Percentiles rank a stretch among this genome's conserved stretches.
These are phyloP conservation scores for Colletotrichum liriopes DNA, from an alignment of 2,329 filamentous ascomycete genomes.

Conservation along the genomic window DNA sequence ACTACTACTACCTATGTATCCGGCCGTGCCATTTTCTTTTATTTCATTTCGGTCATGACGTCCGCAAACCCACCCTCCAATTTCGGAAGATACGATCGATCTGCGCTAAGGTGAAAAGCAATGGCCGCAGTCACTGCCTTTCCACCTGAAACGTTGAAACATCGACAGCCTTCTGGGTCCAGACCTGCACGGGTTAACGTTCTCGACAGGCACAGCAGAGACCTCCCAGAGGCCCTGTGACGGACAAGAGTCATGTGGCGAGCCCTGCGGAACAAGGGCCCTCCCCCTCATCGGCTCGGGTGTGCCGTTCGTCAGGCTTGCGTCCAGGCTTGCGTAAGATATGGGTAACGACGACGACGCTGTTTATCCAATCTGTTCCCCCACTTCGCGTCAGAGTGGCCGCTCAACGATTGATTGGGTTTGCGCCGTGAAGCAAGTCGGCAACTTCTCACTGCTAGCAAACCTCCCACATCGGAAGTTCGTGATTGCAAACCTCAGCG, in stretches of 20 bases:
- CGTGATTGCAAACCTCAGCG: background rate
- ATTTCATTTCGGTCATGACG: constrained; percentile 41
- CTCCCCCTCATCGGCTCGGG: constrained; percentile 30
- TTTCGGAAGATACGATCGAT: constrained; percentile 43
- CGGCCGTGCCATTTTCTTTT: constrained; percentile 7
- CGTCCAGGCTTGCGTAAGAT: constrained; percentile 16
- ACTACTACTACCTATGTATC: background rate
- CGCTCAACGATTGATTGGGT: background rate
- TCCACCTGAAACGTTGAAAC: constrained; percentile 42
- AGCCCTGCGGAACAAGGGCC: constrained; percentile 21
- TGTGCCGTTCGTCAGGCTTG: constrained; percentile 12
- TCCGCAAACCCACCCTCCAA: constrained; percentile 37
- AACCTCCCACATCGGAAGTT: background rate
- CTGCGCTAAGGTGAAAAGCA: constrained; percentile 38
- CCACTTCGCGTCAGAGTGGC: constrained; percentile 30
- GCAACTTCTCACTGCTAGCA: background rate
- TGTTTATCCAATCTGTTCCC: background rate
- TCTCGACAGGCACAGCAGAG: constrained; percentile 26
- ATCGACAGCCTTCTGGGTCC: constrained; percentile 37
- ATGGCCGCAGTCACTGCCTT: constrained; percentile 33
- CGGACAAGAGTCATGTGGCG: constrained; percentile 22
- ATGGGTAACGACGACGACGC: constrained; percentile 2
- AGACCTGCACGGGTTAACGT: constrained; percentile 23
- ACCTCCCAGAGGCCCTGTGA: constrained; percentile 3
- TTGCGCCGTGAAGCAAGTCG: background rate